Evolutionary conservation across 345 rosid species (phyloP), one percentile per base, ranked within the genome.

Genomic region (Gossypium raimondii): DNA sequence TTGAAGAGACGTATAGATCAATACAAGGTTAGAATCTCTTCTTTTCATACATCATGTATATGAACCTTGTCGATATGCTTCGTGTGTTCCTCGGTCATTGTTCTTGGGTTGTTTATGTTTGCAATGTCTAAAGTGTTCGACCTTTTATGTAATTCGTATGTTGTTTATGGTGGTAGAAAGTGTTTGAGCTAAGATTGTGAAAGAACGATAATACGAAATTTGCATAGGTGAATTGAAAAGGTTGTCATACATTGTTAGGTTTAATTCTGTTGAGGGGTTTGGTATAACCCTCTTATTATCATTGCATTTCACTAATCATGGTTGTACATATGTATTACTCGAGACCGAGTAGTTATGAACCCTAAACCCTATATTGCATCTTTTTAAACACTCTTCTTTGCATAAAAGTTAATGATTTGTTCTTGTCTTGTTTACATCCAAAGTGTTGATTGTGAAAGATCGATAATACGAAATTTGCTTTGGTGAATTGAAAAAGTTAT

Each of bases 1-100:
- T 66, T 94, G 73, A 85, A 81, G 81, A 86, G 94, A 78, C 86
- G 98, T 17, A 74, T 85, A 22, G 88, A 82, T 82, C 97, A 87
- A 50, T 91, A 91, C 79, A 89, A 93, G 94, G 97, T 92, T 29
- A 24, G 80, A 75, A 5, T 41, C 47, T 56, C 66, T 74, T 62
- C 29, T 13, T 34, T 72, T 74, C 38, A 18, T 29, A 6, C 25
- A 13, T 62, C 41, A 34, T 34, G 41, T 5, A 34, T 34, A 4
- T 34, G 41, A 34, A 34, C 41, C 41, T 34, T 34, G 34, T 29
- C 0, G 34, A 9, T 73, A 20, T 11, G 50, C 9, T 59, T 0
- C 4, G 20, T 20, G 13, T 13, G 56, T 47, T 45, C 12, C 69
- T 11, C 20, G 29, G 12, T 20, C 2, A 1, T 22, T 45, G 20